A percentile compares a stretch with the other conserved stretches of the same genome.
Conservation (phyloP, 2,329 filamentous ascomycete genomes). For the Tympanopsis confertula region DNA sequence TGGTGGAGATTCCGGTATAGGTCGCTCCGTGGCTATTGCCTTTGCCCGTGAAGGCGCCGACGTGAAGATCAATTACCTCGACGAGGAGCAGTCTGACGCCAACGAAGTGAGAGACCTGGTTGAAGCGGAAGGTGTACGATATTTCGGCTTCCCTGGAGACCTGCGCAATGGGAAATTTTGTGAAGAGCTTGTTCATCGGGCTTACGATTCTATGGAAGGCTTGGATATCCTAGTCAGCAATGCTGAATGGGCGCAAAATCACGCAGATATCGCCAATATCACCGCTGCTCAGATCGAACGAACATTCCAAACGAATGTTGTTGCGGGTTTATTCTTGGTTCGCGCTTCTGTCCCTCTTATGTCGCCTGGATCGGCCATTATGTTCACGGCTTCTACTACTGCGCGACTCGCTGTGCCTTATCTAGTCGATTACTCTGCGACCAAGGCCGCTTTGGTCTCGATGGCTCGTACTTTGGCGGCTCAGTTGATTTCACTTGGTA, state of each 20-base stretch:
- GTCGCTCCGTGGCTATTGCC: conserved; percentile 38
- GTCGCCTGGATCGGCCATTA: conserved; percentile 35
- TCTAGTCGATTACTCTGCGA: conserved; percentile 39
- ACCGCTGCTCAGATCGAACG: conserved; percentile 40
- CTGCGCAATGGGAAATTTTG: conserved; percentile 37
- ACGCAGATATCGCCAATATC: conserved; percentile 37
- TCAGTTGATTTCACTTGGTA: conserved; percentile 41
- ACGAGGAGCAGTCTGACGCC: conserved; percentile 42
- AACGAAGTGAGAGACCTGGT: conserved; percentile 38
- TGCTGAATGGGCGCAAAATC: conserved; percentile 42
- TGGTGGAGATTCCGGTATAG: conserved; percentile 30
- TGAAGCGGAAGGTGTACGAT: conserved; percentile 33
- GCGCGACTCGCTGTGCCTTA: conserved; percentile 6
- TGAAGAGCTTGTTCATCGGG: conserved; percentile 29
- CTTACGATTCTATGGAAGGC: conserved; percentile 10
- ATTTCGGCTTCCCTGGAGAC: conserved; percentile 33
- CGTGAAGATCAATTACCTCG: conserved; percentile 40
- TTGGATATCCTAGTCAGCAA: conserved; percentile 45
- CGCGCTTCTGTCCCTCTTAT: conserved; percentile 43
- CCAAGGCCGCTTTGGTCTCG: conserved; percentile 44
- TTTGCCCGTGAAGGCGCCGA: conserved; percentile 47
- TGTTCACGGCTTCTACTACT: conserved; percentile 16
- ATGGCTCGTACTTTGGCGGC: conserved; percentile 41
- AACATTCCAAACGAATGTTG: conserved; percentile 42
- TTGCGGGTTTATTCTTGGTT: conserved; percentile 17